These are phyloP conservation scores for Claviceps arundinis DNA, from an alignment of 2,329 filamentous ascomycete genomes.

Conservation along the genomic window DNA sequence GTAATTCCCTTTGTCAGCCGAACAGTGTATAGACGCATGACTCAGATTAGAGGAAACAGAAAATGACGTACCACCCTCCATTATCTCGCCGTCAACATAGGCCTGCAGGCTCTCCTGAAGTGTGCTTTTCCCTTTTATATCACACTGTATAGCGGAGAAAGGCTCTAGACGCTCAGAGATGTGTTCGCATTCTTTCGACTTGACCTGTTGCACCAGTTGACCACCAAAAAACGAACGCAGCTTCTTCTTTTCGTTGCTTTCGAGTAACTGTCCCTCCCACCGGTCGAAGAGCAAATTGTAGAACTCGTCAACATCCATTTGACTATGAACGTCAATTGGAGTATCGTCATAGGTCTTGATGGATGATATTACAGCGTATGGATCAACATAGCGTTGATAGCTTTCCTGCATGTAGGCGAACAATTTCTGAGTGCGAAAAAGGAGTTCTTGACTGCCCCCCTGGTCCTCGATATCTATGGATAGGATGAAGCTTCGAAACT, in stretches of 20 bases:
- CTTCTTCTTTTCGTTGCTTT: conserved; percentile 51
- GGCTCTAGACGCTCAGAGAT: conserved; percentile 83
- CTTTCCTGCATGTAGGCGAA: conserved; percentile 82
- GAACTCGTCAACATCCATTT: conserved; percentile 98
- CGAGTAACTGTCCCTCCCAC: conserved; percentile 69
- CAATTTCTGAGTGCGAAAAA: conserved; percentile 65
- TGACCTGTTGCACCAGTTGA: conserved; percentile 85
- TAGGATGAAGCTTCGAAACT: conserved; percentile 78
- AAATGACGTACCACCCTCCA: conserved; percentile 60
- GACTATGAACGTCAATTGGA: conserved; percentile 71
- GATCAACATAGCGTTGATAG: conserved; percentile 59
- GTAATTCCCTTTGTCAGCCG: background rate
- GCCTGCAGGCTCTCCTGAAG: conserved; percentile 81
- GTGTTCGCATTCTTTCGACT: conserved; percentile 86
- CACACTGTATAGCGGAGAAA: conserved; percentile 89
- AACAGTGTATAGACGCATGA: background rate
- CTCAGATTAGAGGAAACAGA: background rate
- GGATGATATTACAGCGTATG: conserved; percentile 55
- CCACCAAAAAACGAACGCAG: conserved; percentile 84
- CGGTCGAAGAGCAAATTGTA: conserved; percentile 88
- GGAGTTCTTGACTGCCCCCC: conserved; percentile 47
- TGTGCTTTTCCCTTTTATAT: conserved; percentile 81
- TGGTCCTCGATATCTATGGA: conserved; percentile 42
- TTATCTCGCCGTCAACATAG: conserved; percentile 91
- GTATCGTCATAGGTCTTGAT: conserved; percentile 75